Evolutionary conservation across 2,329 filamentous ascomycete genomes (phyloP).

Genomic region (Trematosphaeria pertusa): DNA sequence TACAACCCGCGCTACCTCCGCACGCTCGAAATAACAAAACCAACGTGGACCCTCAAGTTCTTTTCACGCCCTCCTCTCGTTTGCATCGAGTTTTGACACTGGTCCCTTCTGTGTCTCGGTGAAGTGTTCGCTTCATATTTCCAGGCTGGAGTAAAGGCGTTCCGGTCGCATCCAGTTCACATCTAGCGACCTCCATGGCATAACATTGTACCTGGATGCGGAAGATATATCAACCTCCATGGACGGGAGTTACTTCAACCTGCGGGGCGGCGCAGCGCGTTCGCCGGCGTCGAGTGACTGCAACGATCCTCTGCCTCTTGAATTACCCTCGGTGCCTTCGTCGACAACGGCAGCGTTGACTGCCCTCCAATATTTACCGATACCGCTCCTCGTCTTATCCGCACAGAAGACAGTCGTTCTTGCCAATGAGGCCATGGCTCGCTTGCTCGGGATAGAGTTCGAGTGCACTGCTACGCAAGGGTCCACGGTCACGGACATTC

Average conservation of each 20-base stretch:
- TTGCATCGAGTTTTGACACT: background rate
- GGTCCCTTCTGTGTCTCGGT: constrained; percentile 5
- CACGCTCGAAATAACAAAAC: constrained; percentile 1
- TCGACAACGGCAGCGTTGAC: constrained; percentile 42
- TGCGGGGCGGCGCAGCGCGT: constrained; percentile 24
- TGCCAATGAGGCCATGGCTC: constrained; percentile 78
- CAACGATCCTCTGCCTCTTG: constrained; percentile 38
- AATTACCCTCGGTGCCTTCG: constrained; percentile 33
- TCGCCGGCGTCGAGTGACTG: constrained; percentile 42
- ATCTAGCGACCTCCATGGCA: constrained; percentile 1
- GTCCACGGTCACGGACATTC: constrained; percentile 60
- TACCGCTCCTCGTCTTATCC: constrained; percentile 73
- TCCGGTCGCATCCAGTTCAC: constrained; percentile 4
- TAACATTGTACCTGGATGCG: too few relatives aligned
- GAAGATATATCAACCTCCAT: too few relatives aligned
- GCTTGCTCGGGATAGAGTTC: constrained; percentile 67
- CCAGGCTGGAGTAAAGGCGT: constrained; percentile 15
- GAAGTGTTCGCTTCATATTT: background rate
- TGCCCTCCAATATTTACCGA: constrained; percentile 75
- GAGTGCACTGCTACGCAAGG: constrained; percentile 50
- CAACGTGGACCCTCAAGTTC: background rate
- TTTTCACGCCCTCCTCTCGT: constrained; percentile 1
- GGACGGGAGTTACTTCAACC: constrained; percentile 40
- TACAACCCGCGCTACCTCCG: background rate
- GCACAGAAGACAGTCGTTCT: constrained; percentile 73